A percentile compares a stretch with the other conserved stretches of the same genome.
Evolutionary conservation across 805 yeast genomes (phyloP).

Genomic region (Starmerella powellii): DNA sequence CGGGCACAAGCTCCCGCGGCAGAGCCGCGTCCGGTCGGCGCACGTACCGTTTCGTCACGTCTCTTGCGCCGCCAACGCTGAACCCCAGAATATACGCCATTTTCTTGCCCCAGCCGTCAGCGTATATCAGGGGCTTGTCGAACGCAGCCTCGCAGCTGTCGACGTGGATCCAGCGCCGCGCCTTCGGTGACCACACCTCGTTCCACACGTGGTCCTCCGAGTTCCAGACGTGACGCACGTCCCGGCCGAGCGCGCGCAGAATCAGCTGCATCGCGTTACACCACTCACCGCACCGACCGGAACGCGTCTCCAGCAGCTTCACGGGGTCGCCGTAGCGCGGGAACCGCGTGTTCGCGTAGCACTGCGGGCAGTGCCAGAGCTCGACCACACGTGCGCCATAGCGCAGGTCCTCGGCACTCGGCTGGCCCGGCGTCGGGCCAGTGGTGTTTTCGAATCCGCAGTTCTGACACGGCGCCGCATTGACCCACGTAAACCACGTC

Average conservation of each 20-base stretch:
- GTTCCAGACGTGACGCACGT: slow-evolving; percentile 71
- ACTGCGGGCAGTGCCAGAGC: slow-evolving; percentile 45
- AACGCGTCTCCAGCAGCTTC: slow-evolving; percentile 46
- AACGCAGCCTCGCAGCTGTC: slow-evolving; percentile 81
- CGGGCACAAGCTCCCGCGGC: slow-evolving; percentile 38
- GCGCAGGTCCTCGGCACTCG: slow-evolving; percentile 36
- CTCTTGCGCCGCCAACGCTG: slow-evolving; percentile 45
- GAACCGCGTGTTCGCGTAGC: slow-evolving; percentile 42
- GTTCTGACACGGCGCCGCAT: slow-evolving; percentile 46
- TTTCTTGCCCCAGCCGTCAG: slow-evolving; percentile 81
- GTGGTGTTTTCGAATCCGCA: slow-evolving; percentile 41
- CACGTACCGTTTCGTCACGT: slow-evolving; percentile 61
- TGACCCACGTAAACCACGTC: slow-evolving; percentile 74
- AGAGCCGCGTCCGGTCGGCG: slow-evolving; percentile 33
- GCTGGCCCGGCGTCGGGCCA: slow-evolving; percentile 32
- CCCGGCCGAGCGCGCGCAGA: slow-evolving; percentile 51
- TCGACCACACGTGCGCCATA: slow-evolving; percentile 53
- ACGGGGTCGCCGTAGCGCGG: slow-evolving; percentile 66
- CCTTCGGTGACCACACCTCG: slow-evolving; percentile 56
- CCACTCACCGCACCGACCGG: slow-evolving; percentile 95
- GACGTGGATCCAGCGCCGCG: slow-evolving; percentile 66
- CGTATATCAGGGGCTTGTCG: slow-evolving; percentile 68
- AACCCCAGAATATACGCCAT: slow-evolving; percentile 82
- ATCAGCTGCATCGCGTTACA: slow-evolving; percentile 69
- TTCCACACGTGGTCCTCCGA: slow-evolving; percentile 93